These are phyloP conservation scores for Boletus subparvulus DNA, from an alignment of 768 basidiomycete species.

Conservation along the genomic window DNA sequence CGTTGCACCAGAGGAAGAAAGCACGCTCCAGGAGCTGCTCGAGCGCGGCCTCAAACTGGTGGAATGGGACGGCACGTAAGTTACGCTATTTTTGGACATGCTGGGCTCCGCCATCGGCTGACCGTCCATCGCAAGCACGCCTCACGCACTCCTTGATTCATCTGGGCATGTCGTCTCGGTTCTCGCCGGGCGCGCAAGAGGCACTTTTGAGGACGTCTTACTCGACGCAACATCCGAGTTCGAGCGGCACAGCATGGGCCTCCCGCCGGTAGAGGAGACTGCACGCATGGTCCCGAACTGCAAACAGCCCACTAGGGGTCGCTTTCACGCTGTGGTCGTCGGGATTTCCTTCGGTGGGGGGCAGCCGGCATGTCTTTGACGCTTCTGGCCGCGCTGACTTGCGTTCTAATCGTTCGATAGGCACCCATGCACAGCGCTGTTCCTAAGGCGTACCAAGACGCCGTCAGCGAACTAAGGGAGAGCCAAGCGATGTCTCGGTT, in stretches of 20 bases:
- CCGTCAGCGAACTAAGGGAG: no score
- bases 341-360: no score
- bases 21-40: neutral
- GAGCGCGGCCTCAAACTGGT: neutral
- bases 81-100: neutral
- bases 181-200: neutral
- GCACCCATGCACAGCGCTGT: no score
- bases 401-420: no score
- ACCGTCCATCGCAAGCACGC: neutral
- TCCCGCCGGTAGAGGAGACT: no score
- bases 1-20: rapidly evolving
- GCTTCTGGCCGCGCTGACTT: no score
- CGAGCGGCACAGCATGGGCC: neutral
- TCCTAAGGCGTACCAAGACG: no score
- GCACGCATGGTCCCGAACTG: no score
- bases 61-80: slow-evolving; percentile 5
- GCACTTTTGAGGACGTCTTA: neutral
- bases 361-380: no score
- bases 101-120: no score
- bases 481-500: no score
- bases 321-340: no score
- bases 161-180: neutral
- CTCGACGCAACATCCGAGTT: neutral
- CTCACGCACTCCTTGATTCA: neutral
- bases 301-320: neutral